phyloP scores from a whole-genome alignment of 2,329 filamentous ascomycete species.

The Canariomyces notabilis region DNA sequence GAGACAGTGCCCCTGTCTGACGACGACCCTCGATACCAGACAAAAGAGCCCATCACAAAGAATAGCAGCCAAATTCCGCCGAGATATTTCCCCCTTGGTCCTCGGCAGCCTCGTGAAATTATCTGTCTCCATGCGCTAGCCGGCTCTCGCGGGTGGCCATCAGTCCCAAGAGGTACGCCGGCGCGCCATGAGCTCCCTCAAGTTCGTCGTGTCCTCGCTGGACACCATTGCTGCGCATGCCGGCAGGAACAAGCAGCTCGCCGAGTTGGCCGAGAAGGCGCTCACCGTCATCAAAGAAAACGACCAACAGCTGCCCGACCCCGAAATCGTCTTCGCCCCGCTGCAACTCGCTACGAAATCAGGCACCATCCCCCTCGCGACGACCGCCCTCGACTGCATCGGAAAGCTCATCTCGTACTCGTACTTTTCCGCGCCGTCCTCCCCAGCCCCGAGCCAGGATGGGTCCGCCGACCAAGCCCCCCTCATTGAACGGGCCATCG shows the following conservation, averaged over 20 bases:
- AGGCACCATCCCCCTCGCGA: conserved; percentile 77
- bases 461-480: conserved; percentile 50
- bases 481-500: conserved; percentile 93
- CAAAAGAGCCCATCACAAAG: conserved; percentile 2
- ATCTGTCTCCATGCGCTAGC: conserved; percentile 21
- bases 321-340: conserved; percentile 87
- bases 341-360: conserved; percentile 85
- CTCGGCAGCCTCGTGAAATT: background rate
- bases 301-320: conserved; percentile 75
- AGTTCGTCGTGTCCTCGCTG: conserved; percentile 90
- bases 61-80: background rate
- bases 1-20: background rate
- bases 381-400: conserved; percentile 91
- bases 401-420: conserved; percentile 98
- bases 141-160: conserved; percentile 40
- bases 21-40: background rate
- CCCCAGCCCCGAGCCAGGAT: conserved; percentile 40
- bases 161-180: conserved; percentile 27
- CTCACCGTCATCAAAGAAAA: conserved; percentile 81
- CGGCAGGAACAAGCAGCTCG: conserved; percentile 76
- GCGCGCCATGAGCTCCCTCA: conserved; percentile 81
- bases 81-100: background rate
- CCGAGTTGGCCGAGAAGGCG: conserved; percentile 75
- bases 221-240: conserved; percentile 90
- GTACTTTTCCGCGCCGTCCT: conserved; percentile 77